These are phyloP conservation scores for Geotrichum australiense DNA, from an alignment of 1,139 yeast genomes.

Conservation along the genomic window DNA sequence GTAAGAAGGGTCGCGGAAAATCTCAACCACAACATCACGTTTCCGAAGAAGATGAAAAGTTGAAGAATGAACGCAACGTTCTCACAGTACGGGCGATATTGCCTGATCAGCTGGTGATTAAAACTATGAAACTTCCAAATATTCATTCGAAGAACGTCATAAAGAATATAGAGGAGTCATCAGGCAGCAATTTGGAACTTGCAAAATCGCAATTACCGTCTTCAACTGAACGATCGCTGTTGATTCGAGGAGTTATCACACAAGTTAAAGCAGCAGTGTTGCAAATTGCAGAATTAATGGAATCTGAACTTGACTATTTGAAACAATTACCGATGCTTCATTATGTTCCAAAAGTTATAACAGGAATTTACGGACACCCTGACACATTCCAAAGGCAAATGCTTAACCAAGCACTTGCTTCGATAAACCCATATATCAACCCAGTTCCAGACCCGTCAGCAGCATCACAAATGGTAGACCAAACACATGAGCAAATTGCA, in stretches of 20 bases:
- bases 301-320: conserved; percentile 1
- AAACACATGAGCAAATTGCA: not conserved
- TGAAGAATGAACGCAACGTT: conserved; percentile 22
- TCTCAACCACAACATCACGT: conserved; percentile 5
- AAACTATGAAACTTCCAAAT: conserved; percentile 1
- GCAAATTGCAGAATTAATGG: conserved; percentile 2
- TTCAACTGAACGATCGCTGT: conserved; percentile 14
- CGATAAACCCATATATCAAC: conserved; percentile 22
- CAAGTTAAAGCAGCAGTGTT: conserved; percentile 9
- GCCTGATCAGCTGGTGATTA: conserved; percentile 10
- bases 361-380: conserved; percentile 29
- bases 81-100: conserved; percentile 9
- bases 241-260: conserved; percentile 9
- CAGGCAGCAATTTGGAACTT: conserved; percentile 13
- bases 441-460: conserved; percentile 8
- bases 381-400: conserved; percentile 26
- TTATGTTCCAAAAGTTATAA: conserved; percentile 22
- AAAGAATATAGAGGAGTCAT: conserved; percentile 3
- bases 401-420: conserved; percentile 22
- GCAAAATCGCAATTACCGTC: conserved; percentile 16
- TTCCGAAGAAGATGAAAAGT: conserved; percentile 26
- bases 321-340: conserved; percentile 6
- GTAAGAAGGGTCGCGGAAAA: conserved; percentile 10
- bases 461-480: not conserved
- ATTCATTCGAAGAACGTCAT: not conserved